phyloP scores from a whole-genome alignment of 495 filamentous ascomycete genomes.

The Penicillium paradoxum region DNA sequence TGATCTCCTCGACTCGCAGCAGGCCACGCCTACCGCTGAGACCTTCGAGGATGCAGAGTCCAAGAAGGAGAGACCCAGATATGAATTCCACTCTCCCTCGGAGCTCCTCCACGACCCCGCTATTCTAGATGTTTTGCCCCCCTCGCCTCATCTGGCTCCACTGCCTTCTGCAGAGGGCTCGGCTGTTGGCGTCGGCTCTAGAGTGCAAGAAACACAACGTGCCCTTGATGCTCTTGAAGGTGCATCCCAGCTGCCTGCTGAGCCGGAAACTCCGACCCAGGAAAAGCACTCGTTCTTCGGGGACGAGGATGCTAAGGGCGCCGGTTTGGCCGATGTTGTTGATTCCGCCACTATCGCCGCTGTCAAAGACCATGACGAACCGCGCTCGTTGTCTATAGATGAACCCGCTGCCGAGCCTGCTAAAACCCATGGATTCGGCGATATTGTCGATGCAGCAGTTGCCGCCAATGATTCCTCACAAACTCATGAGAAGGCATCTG shows the following conservation, averaged over 20 bases:
- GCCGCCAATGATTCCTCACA: slow-evolving; percentile 1
- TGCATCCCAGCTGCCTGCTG: background rate
- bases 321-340: slow-evolving; percentile 23
- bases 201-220: slow-evolving; percentile 7
- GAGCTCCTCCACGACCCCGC: slow-evolving; percentile 39
- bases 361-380: slow-evolving; percentile 7
- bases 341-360: slow-evolving; percentile 29
- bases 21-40: slow-evolving; percentile 24
- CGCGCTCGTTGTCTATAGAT: background rate
- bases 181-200: slow-evolving; percentile 14
- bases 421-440: slow-evolving; percentile 14
- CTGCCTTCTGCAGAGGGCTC: slow-evolving; percentile 40
- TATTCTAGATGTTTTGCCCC: slow-evolving; percentile 22
- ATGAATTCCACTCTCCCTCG: slow-evolving; percentile 45
- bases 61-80: slow-evolving; percentile 33
- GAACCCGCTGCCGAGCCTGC: background rate
- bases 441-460: slow-evolving; percentile 29
- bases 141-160: slow-evolving; percentile 20
- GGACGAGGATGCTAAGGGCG: background rate
- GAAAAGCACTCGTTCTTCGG: slow-evolving; percentile 2
- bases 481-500: background rate
- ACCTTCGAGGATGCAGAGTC: slow-evolving; percentile 1
- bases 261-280: slow-evolving; percentile 21
- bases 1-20: slow-evolving; percentile 25
- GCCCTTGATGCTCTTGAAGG: slow-evolving; percentile 4